Conservation (phyloP, 2,329 filamentous ascomycete species). For the Aspergillus candidus region DNA sequence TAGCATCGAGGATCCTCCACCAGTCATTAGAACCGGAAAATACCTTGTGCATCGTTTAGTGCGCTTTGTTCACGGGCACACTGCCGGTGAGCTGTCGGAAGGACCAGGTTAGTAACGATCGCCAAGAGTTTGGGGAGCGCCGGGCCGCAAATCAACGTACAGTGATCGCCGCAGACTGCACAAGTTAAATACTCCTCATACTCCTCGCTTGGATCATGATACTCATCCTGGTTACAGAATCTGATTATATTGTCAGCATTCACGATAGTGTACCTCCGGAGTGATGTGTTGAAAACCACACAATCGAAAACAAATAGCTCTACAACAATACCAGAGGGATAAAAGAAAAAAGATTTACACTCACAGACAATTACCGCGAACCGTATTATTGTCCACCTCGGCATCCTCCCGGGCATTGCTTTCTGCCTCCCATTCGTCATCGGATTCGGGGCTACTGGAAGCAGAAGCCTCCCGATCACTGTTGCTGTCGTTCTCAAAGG, state of each 20-base stretch:
- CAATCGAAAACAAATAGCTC: neutral
- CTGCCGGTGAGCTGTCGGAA: conserved; percentile 73
- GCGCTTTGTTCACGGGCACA: conserved; percentile 71
- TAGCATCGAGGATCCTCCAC: conserved; percentile 9
- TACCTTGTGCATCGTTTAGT: conserved; percentile 59
- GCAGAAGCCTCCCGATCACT: conserved; percentile 36
- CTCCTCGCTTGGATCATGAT: conserved; percentile 73
- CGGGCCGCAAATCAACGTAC: conserved; percentile 50
- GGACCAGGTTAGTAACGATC: conserved; percentile 36
- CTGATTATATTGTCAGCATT: conserved; percentile 43
- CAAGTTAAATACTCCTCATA: conserved; percentile 76
- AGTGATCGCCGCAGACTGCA: conserved; percentile 70
- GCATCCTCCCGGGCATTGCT: conserved; percentile 43
- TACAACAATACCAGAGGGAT: neutral
- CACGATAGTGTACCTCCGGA: neutral
- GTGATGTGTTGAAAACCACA: neutral
- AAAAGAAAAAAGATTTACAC: conserved; percentile 18
- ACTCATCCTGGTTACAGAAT: conserved; percentile 77
- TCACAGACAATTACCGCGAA: conserved; percentile 60
- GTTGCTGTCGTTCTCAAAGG: conserved; percentile 37
- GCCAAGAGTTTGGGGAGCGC: conserved; percentile 18
- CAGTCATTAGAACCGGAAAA: neutral
- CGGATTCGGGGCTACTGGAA: conserved; percentile 51
- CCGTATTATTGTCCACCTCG: conserved; percentile 40
- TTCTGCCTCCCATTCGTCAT: conserved; percentile 47